phyloP scores from a whole-genome alignment of 331 rosid species.

The Malus hybrid region DNA sequence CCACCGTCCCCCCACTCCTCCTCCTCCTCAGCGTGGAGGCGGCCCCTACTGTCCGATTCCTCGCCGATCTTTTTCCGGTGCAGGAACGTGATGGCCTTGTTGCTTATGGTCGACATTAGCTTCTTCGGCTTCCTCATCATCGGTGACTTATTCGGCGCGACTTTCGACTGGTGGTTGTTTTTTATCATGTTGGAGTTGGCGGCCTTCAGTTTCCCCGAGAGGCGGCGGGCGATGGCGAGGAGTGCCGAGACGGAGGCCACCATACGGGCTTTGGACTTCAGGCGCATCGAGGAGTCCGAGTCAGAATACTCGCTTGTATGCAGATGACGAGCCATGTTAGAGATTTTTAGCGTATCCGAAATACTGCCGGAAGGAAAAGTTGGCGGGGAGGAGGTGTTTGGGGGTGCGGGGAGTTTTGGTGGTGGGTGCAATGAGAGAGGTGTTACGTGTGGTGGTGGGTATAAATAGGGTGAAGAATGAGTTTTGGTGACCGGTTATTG shows the following conservation, averaged over 20 bases:
- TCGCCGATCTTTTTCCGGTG: constrained; percentile 19
- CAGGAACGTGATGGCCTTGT: constrained; percentile 38
- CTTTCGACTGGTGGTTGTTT: neutral
- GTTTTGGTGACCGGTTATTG: constrained; percentile 19
- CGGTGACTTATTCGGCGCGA: constrained; percentile 7
- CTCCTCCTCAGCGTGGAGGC: neutral
- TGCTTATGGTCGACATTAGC: constrained; percentile 45
- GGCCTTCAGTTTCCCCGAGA: constrained; percentile 27
- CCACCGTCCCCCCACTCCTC: constrained; percentile 63
- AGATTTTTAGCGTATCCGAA: neutral
- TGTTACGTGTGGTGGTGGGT: neutral
- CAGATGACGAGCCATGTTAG: constrained; percentile 10
- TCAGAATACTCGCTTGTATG: constrained; percentile 5
- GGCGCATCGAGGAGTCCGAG: constrained; percentile 14
- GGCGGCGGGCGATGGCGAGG: constrained; percentile 22
- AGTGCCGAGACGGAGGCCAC: constrained; percentile 31
- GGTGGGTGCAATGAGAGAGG: neutral
- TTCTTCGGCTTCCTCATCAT: constrained; percentile 33
- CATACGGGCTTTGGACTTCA: constrained; percentile 9
- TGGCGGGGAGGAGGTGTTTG: neutral
- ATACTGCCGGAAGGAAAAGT: neutral
- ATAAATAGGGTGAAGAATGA: constrained; percentile 14
- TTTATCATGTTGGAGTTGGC: neutral
- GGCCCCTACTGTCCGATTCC: neutral
- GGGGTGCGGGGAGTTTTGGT: neutral